Evolutionary conservation across 768 basidiomycete genomes (phyloP), one percentile per base, ranked within the genome.

Genomic region (Trametes coccinea): DNA sequence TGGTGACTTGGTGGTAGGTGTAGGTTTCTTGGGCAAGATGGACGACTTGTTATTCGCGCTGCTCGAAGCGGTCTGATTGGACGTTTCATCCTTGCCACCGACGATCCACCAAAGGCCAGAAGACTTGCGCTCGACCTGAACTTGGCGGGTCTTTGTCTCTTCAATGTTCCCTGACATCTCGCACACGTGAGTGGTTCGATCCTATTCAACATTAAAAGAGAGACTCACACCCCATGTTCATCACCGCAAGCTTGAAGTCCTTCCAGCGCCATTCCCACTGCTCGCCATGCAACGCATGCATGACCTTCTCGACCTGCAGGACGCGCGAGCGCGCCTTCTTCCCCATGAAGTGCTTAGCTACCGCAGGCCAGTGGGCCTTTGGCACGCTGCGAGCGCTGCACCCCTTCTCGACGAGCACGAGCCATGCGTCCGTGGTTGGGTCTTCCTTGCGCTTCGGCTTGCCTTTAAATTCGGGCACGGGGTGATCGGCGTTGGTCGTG

Each of bases 341-440:
- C 1, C 85, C 87, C 82, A 92, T 85, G 71, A 83, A 90, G 68
- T 87, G 85, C 69, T 89, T 87, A 16, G 83, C 90, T 48, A 88
- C 89, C 63, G 88, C 88, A 75, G 90, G 84, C 90, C 90, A 92
- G 72, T 82, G 90, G 64, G 89, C 86, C 71, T 88, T 83, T 44
- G 90, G 90, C 30, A 92, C 81, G 46, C 84, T 82, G 61, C 84
- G 82, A 64, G 86, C 79, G 49, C 79, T 68, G 65, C 89, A 91
- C 29, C 88, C 89, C 39, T 79, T 76, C 75, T 82, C 89, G 70
- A 92, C 86, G 63, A 82, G 75, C 54, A 83, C 78, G 59, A 92
- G 77, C 89, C 90, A 92, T 57, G 85, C 82, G 66, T 87, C 86
- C 39, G 90, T 82, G 0, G 85, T 77, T 31, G 74, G 75, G 69